Conservation (phyloP, 176 grass and related monocot species). For the Oropetium thomaeum region DNA sequence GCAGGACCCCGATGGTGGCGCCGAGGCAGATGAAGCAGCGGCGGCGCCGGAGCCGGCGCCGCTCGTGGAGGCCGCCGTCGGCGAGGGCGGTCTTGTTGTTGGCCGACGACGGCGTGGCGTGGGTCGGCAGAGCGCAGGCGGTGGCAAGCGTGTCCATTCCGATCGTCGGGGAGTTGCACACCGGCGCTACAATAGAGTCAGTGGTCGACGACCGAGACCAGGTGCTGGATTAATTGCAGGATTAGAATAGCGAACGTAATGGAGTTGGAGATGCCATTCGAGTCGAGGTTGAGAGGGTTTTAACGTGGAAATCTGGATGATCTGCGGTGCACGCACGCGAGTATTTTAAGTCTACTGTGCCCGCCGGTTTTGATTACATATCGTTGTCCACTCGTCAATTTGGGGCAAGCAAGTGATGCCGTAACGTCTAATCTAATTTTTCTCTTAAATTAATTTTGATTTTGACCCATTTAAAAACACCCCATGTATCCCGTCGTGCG, state of each 20-base stretch:
- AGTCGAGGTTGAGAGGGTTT: neutral
- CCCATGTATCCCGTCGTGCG: no score
- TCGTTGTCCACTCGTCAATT: no score
- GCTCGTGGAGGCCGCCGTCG: neutral
- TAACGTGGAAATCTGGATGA: neutral
- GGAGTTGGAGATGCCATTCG: neutral
- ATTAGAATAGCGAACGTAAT: no score
- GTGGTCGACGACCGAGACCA: no score
- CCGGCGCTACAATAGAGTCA: no score
- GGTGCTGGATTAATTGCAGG: no score
- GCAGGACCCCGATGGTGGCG: slow-evolving; percentile 17
- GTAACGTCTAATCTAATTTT: no score
- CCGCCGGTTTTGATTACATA: neutral
- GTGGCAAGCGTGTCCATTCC: slow-evolving; percentile 9
- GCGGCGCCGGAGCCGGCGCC: neutral
- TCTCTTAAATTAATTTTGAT: no score
- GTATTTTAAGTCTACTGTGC: neutral
- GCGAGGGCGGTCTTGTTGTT: neutral
- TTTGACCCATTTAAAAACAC: no score
- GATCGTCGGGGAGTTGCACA: no score
- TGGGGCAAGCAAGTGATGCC: no score
- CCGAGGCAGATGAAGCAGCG: slow-evolving; percentile 27
- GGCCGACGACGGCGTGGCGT: neutral
- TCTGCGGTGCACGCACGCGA: neutral
- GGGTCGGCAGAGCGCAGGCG: neutral